These are phyloP conservation scores for Neurospora sp. DNA, from an alignment of 495 filamentous ascomycete genomes.

Conservation along the genomic window DNA sequence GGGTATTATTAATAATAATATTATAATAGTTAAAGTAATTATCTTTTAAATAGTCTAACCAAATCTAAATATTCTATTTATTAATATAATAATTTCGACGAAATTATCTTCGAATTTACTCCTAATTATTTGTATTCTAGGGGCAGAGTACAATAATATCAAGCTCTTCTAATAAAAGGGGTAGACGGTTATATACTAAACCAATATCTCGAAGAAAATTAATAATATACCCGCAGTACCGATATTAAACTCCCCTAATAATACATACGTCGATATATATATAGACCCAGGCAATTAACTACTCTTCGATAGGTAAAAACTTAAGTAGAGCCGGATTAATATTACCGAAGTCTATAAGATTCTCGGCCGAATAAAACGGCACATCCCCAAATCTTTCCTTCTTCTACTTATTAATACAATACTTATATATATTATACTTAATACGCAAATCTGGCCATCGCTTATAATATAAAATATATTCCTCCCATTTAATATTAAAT, in stretches of 20 bases:
- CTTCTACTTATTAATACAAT: neutral
- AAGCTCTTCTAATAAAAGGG: too few relatives aligned
- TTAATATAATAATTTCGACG: too few relatives aligned
- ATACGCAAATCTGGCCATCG: neutral
- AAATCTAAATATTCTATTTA: too few relatives aligned
- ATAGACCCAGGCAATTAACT: neutral
- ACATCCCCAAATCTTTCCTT: neutral
- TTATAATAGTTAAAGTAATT: neutral
- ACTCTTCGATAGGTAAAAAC: neutral
- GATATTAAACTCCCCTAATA: neutral
- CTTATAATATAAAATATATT: neutral
- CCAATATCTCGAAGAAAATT: neutral
- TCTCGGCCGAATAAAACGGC: neutral
- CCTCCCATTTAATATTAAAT: neutral
- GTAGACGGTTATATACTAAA: neutral
- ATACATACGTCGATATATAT: neutral
- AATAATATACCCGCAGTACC: neutral
- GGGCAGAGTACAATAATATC: too few relatives aligned
- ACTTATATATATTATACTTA: neutral
- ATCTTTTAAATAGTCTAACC: too few relatives aligned
- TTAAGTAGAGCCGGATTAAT: neutral
- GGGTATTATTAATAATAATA: neutral
- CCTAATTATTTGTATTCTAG: too few relatives aligned
- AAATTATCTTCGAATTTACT: too few relatives aligned
- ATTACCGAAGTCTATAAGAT: neutral